A percentile compares a stretch with the other conserved stretches of the same genome.
These are phyloP conservation scores for Ganoderma sinense DNA, from an alignment of 1,284 basidiomycete genomes.

Conservation along the genomic window DNA sequence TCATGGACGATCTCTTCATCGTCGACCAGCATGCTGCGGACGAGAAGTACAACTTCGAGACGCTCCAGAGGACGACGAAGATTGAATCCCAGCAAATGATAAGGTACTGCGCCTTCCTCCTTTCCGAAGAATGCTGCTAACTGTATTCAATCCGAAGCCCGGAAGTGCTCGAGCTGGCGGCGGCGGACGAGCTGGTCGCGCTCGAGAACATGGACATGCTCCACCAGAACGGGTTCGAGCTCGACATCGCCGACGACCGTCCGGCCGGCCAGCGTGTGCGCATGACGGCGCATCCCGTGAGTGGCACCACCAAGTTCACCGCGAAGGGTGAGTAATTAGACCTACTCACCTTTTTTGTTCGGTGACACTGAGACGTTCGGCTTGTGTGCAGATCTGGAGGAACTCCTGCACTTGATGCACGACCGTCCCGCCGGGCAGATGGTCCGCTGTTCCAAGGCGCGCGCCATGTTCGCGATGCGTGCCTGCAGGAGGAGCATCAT, in stretches of 20 bases:
- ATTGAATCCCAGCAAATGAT: conserved; percentile 91
- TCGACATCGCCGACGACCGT: conserved; percentile 61
- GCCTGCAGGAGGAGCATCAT: conserved; percentile 97
- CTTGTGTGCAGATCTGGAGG: conserved; percentile 83
- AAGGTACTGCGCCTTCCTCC: conserved; percentile 52
- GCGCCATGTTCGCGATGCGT: conserved; percentile 95
- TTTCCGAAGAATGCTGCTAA: conserved; percentile 8
- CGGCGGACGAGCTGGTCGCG: conserved; percentile 90
- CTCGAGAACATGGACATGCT: conserved; percentile 88
- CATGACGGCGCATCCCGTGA: conserved; percentile 88
- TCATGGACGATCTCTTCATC: conserved; percentile 93
- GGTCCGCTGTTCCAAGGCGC: conserved; percentile 92
- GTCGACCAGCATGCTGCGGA: conserved; percentile 92
- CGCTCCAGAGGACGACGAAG: conserved; percentile 85
- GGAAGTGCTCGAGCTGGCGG: conserved; percentile 82
- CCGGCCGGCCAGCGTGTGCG: conserved; percentile 63
- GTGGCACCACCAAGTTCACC: conserved; percentile 88
- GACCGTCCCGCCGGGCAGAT: conserved; percentile 81
- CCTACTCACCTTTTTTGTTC: no score
- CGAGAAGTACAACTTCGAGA: conserved; percentile 99
- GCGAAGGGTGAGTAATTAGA: conserved; percentile 54
- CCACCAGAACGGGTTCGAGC: conserved; percentile 89
- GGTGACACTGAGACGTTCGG: background rate
- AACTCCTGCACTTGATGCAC: conserved; percentile 86
- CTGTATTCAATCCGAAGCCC: conserved; percentile 58